phyloP scores from a whole-genome alignment of 164 flowering plant genomes.

The Magnolia changhungtana region DNA sequence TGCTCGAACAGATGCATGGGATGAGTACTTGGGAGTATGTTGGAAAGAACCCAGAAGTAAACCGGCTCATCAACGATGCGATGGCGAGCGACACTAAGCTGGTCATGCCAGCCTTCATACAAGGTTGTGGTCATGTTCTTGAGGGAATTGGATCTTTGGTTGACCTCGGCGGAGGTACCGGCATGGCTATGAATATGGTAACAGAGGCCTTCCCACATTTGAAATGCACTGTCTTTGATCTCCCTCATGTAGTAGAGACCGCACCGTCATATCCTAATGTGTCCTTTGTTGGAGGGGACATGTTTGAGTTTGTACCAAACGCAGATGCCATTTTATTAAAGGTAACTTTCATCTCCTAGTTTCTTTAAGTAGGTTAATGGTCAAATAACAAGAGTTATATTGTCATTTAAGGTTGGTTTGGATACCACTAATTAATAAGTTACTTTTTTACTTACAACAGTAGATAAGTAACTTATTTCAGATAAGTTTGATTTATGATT shows the following conservation, averaged over 20 bases:
- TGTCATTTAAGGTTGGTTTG: no score
- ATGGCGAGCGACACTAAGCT: conserved; percentile 2
- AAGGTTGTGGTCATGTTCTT: neutral
- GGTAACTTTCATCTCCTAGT: neutral
- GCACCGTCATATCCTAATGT: neutral
- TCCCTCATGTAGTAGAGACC: conserved; percentile 5
- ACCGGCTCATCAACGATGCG: conserved; percentile 4
- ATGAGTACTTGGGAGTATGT: neutral
- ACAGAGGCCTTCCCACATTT: conserved; percentile 5
- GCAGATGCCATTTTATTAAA: neutral
- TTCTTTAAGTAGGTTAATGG: no score
- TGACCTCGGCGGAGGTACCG: conserved; percentile 6
- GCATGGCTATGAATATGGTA: neutral
- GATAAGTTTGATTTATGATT: no score
- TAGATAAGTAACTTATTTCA: no score
- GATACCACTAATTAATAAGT: no score
- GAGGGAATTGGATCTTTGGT: conserved; percentile 7
- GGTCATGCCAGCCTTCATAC: conserved; percentile 1
- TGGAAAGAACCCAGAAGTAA: conserved; percentile 10
- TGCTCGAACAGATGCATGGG: conserved; percentile 1
- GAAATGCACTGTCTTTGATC: neutral
- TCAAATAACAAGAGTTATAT: no score
- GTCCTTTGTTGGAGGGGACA: conserved; percentile 3
- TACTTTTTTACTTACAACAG: no score
- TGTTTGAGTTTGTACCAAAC: neutral